Evolutionary conservation across 352 stramenopile genomes (phyloP).

Genomic region (Peronospora farinosa): DNA sequence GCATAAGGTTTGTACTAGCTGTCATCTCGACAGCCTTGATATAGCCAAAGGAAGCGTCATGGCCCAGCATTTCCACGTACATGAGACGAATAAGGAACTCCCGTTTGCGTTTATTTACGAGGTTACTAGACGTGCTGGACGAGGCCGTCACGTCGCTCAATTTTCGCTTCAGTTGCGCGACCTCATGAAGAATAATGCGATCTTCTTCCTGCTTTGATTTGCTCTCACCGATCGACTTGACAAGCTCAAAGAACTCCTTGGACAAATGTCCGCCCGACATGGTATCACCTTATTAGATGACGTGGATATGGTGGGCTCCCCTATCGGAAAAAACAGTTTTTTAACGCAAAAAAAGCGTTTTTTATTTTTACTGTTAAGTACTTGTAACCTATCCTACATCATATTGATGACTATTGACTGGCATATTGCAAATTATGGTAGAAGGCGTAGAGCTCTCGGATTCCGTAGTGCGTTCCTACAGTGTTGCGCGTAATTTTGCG

Average conservation of each 20-base stretch:
- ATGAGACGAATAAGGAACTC: constrained; percentile 99
- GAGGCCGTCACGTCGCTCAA: constrained; percentile 82
- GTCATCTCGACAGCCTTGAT: constrained; percentile 98
- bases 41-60: constrained; percentile 99
- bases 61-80: constrained; percentile 99
- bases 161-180: constrained; percentile 94
- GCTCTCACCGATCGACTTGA: constrained; percentile 99
- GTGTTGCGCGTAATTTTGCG: constrained; percentile 55
- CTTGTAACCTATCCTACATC: constrained; percentile 1
- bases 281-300: constrained; percentile 3
- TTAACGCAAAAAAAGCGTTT: too few species aligned
- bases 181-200: constrained; percentile 96
- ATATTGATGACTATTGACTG: constrained; percentile 1
- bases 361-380: background rate
- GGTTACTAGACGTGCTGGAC: constrained; percentile 61
- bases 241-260: constrained; percentile 99
- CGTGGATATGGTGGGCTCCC: constrained; percentile 2
- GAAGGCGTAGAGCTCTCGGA: constrained; percentile 47
- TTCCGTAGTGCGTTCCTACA: constrained; percentile 56
- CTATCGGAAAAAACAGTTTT: too few species aligned
- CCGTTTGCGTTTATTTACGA: constrained; percentile 94
- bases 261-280: constrained; percentile 88
- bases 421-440: constrained; percentile 10
- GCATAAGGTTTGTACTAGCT: constrained; percentile 94
- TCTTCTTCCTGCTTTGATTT: constrained; percentile 99